Evolutionary conservation across 768 basidiomycete species (phyloP).

Genomic region (Leccinum ochraceum): DNA sequence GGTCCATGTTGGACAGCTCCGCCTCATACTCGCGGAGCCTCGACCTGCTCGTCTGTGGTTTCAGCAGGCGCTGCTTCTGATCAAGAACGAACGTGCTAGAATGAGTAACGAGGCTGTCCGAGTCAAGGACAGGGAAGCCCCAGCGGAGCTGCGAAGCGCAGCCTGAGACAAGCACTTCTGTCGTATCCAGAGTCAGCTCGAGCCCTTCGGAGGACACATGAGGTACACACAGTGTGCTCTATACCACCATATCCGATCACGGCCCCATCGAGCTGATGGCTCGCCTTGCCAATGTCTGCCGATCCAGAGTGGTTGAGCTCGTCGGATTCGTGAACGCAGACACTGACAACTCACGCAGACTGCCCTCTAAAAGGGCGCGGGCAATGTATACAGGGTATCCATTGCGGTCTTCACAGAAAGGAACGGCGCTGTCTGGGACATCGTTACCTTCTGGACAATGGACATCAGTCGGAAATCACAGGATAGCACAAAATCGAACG

Average conservation of each 20-base stretch:
- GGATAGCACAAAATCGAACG: background rate
- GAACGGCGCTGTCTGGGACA: slow-evolving; percentile 34
- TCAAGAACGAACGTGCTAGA: slow-evolving; percentile 32
- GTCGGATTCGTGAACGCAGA: background rate
- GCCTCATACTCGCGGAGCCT: slow-evolving; percentile 9
- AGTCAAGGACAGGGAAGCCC: slow-evolving; percentile 23
- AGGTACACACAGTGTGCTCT: slow-evolving; percentile 30
- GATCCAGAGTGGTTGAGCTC: background rate
- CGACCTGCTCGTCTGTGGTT: slow-evolving; percentile 1
- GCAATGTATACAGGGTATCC: slow-evolving; percentile 31
- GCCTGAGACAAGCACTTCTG: slow-evolving; percentile 40
- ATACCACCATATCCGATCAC: slow-evolving; percentile 35
- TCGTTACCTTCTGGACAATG: slow-evolving; percentile 23
- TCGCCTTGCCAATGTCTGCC: slow-evolving; percentile 38
- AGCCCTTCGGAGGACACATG: background rate
- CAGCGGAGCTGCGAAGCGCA: slow-evolving; percentile 37
- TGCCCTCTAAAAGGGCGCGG: slow-evolving; percentile 33
- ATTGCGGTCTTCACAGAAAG: slow-evolving; percentile 33
- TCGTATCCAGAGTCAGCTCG: background rate
- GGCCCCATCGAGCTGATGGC: slow-evolving; percentile 32
- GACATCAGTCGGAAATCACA: background rate
- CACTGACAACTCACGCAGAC: slow-evolving; percentile 25
- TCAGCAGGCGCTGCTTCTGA: slow-evolving; percentile 19
- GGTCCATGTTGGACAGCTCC: slow-evolving; percentile 27
- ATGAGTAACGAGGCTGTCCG: slow-evolving; percentile 18